A percentile compares a stretch with the other conserved stretches of the same genome.
Conservation (phyloP, 441 rosid species). For the Eruca vesicaria region DNA sequence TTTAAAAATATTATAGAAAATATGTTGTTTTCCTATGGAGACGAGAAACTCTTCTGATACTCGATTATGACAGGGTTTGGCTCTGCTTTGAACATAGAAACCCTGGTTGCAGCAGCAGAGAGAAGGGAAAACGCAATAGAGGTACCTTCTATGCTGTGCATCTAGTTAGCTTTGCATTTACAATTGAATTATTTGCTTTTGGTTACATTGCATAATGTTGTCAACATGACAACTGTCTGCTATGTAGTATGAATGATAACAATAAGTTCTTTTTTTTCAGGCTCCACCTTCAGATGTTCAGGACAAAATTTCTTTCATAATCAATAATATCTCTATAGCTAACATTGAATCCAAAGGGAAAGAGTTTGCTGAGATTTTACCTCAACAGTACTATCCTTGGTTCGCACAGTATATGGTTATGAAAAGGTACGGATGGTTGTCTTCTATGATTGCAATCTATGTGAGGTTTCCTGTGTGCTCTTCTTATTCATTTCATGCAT, state of each 20-base stretch:
- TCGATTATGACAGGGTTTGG: constrained; percentile 46
- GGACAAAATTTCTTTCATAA: constrained; percentile 77
- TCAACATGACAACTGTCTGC: not conserved
- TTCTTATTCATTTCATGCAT: constrained; percentile 9
- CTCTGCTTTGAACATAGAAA: constrained; percentile 77
- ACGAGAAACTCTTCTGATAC: not conserved
- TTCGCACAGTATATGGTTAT: constrained; percentile 93
- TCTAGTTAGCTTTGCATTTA: not conserved
- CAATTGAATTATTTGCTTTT: not conserved
- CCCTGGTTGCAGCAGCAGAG: constrained; percentile 91
- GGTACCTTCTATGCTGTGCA: constrained; percentile 36
- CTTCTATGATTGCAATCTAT: not conserved
- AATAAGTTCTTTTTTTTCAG: constrained; percentile 36
- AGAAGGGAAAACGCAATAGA: constrained; percentile 75
- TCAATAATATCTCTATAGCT: constrained; percentile 69
- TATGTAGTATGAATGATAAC: constrained; percentile 10
- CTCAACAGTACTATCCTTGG: constrained; percentile 76
- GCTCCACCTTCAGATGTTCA: constrained; percentile 72
- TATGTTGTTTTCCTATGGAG: not conserved
- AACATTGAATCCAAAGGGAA: constrained; percentile 73
- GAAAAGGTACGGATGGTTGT: constrained; percentile 60
- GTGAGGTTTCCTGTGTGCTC: not conserved
- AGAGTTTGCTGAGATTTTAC: constrained; percentile 70
- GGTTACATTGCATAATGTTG: not conserved
- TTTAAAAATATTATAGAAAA: not conserved